These are phyloP conservation scores for Lasiodiplodia citricola DNA, from an alignment of 2,329 filamentous ascomycete genomes.

Conservation along the genomic window DNA sequence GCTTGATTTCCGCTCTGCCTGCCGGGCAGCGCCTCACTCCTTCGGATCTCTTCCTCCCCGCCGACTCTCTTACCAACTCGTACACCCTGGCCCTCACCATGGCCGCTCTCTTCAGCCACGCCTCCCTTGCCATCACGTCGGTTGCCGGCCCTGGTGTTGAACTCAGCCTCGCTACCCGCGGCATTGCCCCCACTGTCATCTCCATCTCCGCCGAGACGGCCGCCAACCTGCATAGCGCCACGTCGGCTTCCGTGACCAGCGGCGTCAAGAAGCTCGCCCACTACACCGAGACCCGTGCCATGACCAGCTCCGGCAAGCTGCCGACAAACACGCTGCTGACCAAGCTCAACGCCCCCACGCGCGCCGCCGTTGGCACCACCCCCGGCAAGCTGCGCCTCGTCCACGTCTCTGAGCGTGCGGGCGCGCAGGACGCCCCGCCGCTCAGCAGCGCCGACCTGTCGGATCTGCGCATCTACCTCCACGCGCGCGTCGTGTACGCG, in stretches of 20 bases:
- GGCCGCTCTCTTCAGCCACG: conserved; percentile 81
- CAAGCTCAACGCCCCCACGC: conserved; percentile 63
- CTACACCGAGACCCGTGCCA: conserved; percentile 70
- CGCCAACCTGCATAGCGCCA: conserved; percentile 68
- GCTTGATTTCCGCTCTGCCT: conserved; percentile 77
- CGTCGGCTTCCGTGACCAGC: conserved; percentile 65
- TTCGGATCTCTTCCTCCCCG: conserved; percentile 82
- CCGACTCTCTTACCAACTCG: conserved; percentile 77
- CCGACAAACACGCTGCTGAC: conserved; percentile 69
- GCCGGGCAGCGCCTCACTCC: conserved; percentile 73
- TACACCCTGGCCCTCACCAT: conserved; percentile 82
- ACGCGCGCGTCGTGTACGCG: conserved; percentile 82
- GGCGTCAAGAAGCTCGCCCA: conserved; percentile 71
- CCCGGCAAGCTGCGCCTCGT: conserved; percentile 81
- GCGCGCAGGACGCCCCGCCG: conserved; percentile 60
- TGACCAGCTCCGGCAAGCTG: conserved; percentile 73
- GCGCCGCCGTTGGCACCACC: conserved; percentile 64
- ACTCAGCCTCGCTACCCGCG: conserved; percentile 73
- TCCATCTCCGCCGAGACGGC: conserved; percentile 78
- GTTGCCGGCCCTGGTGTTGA: conserved; percentile 77
- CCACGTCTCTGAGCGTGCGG: conserved; percentile 76
- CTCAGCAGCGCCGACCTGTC: conserved; percentile 74
- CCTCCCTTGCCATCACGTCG: conserved; percentile 86
- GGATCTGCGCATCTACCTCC: conserved; percentile 80
- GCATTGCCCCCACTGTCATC: conserved; percentile 80